phyloP scores from a whole-genome alignment of 164 flowering plant genomes.

The Nymphaea thermarum region DNA sequence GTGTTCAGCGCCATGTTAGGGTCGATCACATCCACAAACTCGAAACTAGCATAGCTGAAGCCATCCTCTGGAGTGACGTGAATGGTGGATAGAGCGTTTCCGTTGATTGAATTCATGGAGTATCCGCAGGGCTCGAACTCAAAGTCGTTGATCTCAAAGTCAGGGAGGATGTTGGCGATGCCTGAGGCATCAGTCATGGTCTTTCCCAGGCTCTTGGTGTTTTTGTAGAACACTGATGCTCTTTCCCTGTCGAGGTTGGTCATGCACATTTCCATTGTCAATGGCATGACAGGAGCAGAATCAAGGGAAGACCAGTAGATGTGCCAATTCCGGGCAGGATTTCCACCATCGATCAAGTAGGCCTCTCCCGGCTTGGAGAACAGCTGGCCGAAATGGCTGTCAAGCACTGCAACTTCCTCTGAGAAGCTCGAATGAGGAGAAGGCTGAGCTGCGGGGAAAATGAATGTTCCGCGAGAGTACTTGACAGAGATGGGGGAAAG shows the following conservation, averaged over 20 bases:
- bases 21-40: constrained; percentile 34
- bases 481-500: constrained; percentile 47
- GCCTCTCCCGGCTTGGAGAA: constrained; percentile 34
- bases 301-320: constrained; percentile 23
- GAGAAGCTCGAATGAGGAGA: constrained; percentile 74
- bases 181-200: constrained; percentile 52
- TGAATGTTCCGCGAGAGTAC: constrained; percentile 79
- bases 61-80: constrained; percentile 88
- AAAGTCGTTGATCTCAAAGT: constrained; percentile 47
- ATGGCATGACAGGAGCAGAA: background rate
- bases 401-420: constrained; percentile 70
- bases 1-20: constrained; percentile 8
- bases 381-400: constrained; percentile 41
- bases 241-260: constrained; percentile 38
- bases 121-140: constrained; percentile 85
- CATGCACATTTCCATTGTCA: constrained; percentile 77
- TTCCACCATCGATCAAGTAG: constrained; percentile 30
- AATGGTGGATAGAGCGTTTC: constrained; percentile 40
- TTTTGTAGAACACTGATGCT: constrained; percentile 49
- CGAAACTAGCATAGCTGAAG: constrained; percentile 79
- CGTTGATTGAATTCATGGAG: constrained; percentile 72
- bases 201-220: constrained; percentile 17
- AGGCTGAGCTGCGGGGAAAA: constrained; percentile 64
- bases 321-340: constrained; percentile 53
- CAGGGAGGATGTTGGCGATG: constrained; percentile 35